These are phyloP conservation scores for Plasmodium knowlesi DNA, from an alignment of 169 alveolate genomes.

Conservation along the genomic window DNA sequence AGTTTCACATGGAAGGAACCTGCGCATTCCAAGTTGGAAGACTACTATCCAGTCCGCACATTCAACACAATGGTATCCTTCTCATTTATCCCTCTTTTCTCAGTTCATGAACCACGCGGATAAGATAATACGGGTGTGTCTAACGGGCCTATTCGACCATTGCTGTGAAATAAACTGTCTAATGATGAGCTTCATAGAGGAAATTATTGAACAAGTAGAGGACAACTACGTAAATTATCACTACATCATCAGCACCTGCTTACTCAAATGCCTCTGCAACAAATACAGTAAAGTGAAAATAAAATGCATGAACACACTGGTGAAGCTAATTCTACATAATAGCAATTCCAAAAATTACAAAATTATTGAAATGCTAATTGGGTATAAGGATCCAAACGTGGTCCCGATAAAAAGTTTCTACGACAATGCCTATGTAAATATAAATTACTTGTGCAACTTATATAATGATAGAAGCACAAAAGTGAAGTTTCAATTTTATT, in stretches of 20 bases:
- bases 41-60: neutral
- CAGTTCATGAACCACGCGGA: constrained; percentile 31
- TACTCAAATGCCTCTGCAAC: constrained; percentile 49
- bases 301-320: constrained; percentile 23
- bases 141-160: constrained; percentile 31
- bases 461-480: constrained; percentile 51
- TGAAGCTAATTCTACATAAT: constrained; percentile 25
- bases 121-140: constrained; percentile 30
- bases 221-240: constrained; percentile 24
- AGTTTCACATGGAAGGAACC: neutral
- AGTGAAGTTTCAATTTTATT: constrained; percentile 44
- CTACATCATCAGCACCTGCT: constrained; percentile 40
- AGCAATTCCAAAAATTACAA: constrained; percentile 41
- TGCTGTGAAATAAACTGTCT: constrained; percentile 23
- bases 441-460: constrained; percentile 45
- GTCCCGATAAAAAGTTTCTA: constrained; percentile 62
- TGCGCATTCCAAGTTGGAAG: neutral
- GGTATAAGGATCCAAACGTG: constrained; percentile 63
- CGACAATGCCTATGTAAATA: constrained; percentile 32
- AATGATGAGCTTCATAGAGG: constrained; percentile 60
- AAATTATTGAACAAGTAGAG: constrained; percentile 8
- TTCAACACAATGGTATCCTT: neutral
- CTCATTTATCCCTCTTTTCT: neutral
- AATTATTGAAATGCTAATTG: constrained; percentile 69
- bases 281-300: constrained; percentile 50